A percentile compares a stretch with the other conserved stretches of the same genome.
phyloP scores from a whole-genome alignment of 2,329 filamentous ascomycete genomes.

The Beauveria varroae region DNA sequence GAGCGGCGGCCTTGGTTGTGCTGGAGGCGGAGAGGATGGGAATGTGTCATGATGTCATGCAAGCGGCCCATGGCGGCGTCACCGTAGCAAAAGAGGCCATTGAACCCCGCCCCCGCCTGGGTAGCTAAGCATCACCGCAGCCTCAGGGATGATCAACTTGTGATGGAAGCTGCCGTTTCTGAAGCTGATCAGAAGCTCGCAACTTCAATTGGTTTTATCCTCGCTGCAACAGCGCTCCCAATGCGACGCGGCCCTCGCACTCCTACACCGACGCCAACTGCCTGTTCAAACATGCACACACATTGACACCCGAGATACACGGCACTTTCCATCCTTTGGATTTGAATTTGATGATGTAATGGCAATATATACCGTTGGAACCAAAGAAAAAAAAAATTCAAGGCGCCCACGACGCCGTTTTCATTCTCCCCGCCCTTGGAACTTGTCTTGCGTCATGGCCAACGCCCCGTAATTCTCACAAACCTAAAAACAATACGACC shows the following conservation, averaged over 20 bases:
- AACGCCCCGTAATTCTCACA: background rate
- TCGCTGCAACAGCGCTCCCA: too few species aligned
- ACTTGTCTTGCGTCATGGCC: conserved; percentile 6
- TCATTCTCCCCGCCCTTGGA: background rate
- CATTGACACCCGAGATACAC: background rate
- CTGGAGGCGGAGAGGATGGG: conserved; percentile 17
- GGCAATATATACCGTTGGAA: background rate
- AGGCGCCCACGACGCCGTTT: background rate
- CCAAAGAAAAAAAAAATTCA: background rate
- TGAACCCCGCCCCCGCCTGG: background rate
- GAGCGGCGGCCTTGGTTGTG: background rate
- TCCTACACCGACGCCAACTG: too few species aligned
- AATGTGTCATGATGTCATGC: conserved; percentile 30
- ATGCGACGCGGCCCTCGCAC: too few species aligned
- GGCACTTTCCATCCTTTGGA: background rate
- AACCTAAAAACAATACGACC: background rate
- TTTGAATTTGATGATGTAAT: background rate
- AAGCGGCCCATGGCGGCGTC: background rate
- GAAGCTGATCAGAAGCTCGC: background rate
- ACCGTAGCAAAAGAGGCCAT: background rate
- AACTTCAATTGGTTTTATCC: too few species aligned
- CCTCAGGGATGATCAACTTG: too few species aligned
- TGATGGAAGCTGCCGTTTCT: background rate
- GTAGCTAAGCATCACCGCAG: too few species aligned
- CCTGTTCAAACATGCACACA: too few species aligned